Conservation (phyloP, 495 filamentous ascomycete genomes). For the Chlorociboria aeruginascens region DNA sequence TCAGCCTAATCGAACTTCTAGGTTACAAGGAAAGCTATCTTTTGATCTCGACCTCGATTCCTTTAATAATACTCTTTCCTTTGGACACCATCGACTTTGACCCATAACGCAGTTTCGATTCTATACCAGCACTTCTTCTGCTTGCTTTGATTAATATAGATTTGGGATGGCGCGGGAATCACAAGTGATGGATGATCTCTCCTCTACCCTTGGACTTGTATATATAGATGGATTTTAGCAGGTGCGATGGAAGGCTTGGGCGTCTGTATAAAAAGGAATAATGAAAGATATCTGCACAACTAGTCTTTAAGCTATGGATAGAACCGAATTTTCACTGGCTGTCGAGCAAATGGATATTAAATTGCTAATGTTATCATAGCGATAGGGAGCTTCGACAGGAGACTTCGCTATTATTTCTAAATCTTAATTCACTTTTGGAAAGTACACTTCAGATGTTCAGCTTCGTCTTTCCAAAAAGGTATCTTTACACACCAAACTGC, state of each 20-base stretch:
- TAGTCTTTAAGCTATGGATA: too few species aligned
- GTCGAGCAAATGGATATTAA: too few species aligned
- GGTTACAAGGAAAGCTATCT: conserved; percentile 46
- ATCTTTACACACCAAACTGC: too few species aligned
- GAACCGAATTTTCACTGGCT: too few species aligned
- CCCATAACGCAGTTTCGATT: conserved; percentile 2
- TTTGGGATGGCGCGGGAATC: conserved; percentile 13
- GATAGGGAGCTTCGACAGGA: too few species aligned
- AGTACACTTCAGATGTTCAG: too few species aligned
- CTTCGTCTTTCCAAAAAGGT: too few species aligned
- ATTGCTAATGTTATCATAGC: too few species aligned
- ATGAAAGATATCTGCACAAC: too few species aligned
- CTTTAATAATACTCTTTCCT: not conserved
- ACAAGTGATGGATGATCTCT: conserved; percentile 22
- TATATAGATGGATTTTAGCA: conserved; percentile 14
- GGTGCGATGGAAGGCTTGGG: conserved; percentile 10
- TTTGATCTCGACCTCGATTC: conserved; percentile 24
- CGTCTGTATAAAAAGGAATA: not conserved
- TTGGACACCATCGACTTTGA: not conserved
- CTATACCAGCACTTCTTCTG: conserved; percentile 17
- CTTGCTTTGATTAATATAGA: conserved; percentile 17
- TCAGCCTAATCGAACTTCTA: conserved; percentile 27
- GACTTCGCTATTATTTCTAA: too few species aligned
- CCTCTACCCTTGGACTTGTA: conserved; percentile 18
- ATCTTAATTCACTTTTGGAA: too few species aligned